A percentile compares a stretch with the other conserved stretches of the same genome.
phyloP scores from a whole-genome alignment of 768 basidiomycete species.

The Clitopilus passeckerianus region DNA sequence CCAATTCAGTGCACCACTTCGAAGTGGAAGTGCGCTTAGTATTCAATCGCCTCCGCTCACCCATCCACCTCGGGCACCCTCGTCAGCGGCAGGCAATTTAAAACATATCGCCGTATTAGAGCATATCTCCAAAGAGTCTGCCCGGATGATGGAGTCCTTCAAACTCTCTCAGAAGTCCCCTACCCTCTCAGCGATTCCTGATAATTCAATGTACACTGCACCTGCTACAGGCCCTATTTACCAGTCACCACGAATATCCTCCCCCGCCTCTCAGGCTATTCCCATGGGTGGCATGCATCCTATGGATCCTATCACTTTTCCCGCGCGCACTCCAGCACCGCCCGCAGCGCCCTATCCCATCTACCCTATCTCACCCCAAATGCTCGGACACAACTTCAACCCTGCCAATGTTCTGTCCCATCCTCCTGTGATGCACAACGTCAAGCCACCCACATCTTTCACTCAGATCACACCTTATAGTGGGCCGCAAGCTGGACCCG shows the following conservation, averaged over 20 bases:
- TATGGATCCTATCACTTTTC: background rate
- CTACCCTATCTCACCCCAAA: slow-evolving; percentile 16
- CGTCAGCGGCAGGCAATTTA: slow-evolving; percentile 56
- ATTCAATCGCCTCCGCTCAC: slow-evolving; percentile 32
- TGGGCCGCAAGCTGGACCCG: background rate
- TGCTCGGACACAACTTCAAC: slow-evolving; percentile 3
- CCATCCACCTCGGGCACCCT: slow-evolving; percentile 24
- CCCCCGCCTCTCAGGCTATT: background rate
- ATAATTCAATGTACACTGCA: background rate
- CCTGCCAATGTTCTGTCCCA: background rate
- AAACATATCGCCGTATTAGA: slow-evolving; percentile 71
- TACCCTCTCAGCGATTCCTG: slow-evolving; percentile 6
- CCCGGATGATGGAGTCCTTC: slow-evolving; percentile 36
- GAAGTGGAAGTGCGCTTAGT: too few relatives aligned
- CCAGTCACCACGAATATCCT: background rate
- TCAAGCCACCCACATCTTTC: background rate
- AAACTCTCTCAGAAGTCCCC: background rate
- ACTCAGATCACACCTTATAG: background rate
- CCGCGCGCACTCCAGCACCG: background rate
- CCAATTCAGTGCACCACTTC: slow-evolving; percentile 9
- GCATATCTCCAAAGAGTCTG: slow-evolving; percentile 69
- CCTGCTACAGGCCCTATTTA: background rate
- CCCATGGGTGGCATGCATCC: background rate
- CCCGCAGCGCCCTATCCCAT: slow-evolving; percentile 13
- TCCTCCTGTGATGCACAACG: background rate